Evolutionary conservation across 345 rosid genomes (phyloP), one percentile per base, ranked within the genome.

Genomic region (Conringia planisiliqua): DNA sequence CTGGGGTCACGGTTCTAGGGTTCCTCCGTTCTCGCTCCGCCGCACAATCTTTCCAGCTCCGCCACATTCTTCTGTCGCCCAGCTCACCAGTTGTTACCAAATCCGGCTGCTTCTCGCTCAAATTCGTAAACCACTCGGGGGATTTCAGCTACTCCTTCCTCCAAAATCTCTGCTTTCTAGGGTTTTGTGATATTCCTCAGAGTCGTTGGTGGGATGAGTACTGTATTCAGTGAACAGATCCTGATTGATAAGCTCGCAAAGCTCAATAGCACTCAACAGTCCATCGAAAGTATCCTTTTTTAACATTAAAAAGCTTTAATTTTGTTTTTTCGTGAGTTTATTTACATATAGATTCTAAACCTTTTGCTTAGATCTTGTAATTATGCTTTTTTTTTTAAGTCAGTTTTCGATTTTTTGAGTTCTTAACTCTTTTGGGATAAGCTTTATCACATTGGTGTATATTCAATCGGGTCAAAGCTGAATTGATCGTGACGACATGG

Each of bases 381-480:
- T 20, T 58, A 65, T 51, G 11, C 30, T 18, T 8, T 48, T 38
- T 18, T 8, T 48, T 38, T 13, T n/a, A 14, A 47, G 29, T 60
- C 14, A 57, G 48, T 20, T n/a, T 18, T 11, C 7, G 20, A 50
- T 55, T 10, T 44, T 39, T 70, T 14, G 66, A 63, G 62, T 66
- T 78, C 82, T 88, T 85, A 68, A 85, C 84, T 32, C 14, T 13
- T 74, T 30, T 26, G 72, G 32, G 9, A 39, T 51, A 68, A 94
- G 99, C 99, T 62, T 47, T 92, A 80, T 95, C 99, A 1, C 99
- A 89, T 76, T 92, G 92, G 92, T 95, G 99, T 88, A 92, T 92
- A 79, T 90, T 90, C 78, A 96, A 95, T 74, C 96, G 83, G 52
- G 83, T 83, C 71, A 92, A 92, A 82, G 96, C 98, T 1, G 96